Percentiles rank a stretch among this genome's conserved stretches.
phyloP scores from a whole-genome alignment of 352 stramenopile genomes.

The Pythium utonaiense region DNA sequence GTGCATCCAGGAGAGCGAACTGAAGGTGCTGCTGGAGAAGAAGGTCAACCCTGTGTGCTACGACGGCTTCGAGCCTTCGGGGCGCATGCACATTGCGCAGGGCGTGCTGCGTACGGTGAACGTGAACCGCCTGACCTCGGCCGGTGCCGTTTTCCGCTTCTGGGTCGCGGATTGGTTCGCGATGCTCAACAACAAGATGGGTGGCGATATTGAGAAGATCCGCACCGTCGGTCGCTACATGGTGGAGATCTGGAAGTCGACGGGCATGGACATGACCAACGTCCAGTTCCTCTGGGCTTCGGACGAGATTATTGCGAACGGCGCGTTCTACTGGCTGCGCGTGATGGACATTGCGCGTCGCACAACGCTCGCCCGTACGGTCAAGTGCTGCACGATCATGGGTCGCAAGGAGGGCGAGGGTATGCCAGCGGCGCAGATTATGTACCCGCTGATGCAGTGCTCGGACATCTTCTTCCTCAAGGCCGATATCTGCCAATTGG shows the following conservation, averaged over 20 bases:
- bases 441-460: constrained; percentile 99
- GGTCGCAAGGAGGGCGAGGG: constrained; percentile 89
- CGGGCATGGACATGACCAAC: constrained; percentile 98
- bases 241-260: constrained; percentile 99
- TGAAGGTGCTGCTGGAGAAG: constrained; percentile 81
- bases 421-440: constrained; percentile 93
- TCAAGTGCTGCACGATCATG: constrained; percentile 99
- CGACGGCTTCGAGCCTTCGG: constrained; percentile 98
- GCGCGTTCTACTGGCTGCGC: constrained; percentile 90
- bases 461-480: constrained; percentile 99
- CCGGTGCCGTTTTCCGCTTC: constrained; percentile 97
- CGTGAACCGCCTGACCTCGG: constrained; percentile 91
- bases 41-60: constrained; percentile 92
- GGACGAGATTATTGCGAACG: constrained; percentile 91
- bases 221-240: constrained; percentile 95
- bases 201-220: constrained; percentile 97
- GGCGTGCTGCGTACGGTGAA: constrained; percentile 96
- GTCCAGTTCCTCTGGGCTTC: constrained; percentile 99
- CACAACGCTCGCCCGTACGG: constrained; percentile 91
- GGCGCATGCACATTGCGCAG: constrained; percentile 99
- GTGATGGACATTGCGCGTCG: constrained; percentile 93
- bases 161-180: constrained; percentile 99
- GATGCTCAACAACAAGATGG: constrained; percentile 99
- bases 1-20: constrained; percentile 91
- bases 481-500: constrained; percentile 99